Base-by-base conservation (phyloP, 768 basidiomycete genomes). In the Pulveroboletus frians region DNA sequence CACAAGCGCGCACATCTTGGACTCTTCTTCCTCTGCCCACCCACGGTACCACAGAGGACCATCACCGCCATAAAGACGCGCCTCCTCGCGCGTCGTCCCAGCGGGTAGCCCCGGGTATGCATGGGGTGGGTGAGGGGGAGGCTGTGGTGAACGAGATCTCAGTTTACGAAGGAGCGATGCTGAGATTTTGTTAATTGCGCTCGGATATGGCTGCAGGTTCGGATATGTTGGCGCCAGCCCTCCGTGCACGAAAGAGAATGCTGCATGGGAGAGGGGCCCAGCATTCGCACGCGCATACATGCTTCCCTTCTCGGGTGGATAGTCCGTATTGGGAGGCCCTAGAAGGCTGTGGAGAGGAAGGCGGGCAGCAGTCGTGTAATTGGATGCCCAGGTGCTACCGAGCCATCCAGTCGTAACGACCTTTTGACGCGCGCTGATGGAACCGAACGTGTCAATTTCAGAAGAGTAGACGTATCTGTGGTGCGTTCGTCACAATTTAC, bases 41-140 rank as follows among this genome's bases (percentile, higher is more conserved):
- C 93, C 93, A 10, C 96, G 79, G 65, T 93, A 96, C 96, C 96
- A 97, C 39, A 94, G 67, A 4, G 93, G 92, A 0, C 95, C 95
- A 37, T 90, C 80, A 1, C 75, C 60, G 20, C 76, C 78, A 59
- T 95, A 96, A 31, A 97, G 63, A 30, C 79, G 75, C 7, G 72
- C 61, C 66, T 97, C 93, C 50, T 83, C 83, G 0, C 56, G 56
- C 0, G 85, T 85, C 5, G 88, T 72, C 34, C 72, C 80, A 59
- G 58, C 39, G 5, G 93, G 93, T 13, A 95, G 68, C 7, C 83
- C 82, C 1, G 80, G 81, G 58, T 85, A 93, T 5, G 79, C 78
- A 57, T 82, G 69, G 0, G 88, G 93, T 6, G 93, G 93, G 62
- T 91, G 84, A 1, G 92, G 92, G 8, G 72, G 71, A 0, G 83